A percentile compares a stretch with the other conserved stretches of the same genome.
Conservation (phyloP, 106 monocot species). For the Amphibolis antarctica region DNA sequence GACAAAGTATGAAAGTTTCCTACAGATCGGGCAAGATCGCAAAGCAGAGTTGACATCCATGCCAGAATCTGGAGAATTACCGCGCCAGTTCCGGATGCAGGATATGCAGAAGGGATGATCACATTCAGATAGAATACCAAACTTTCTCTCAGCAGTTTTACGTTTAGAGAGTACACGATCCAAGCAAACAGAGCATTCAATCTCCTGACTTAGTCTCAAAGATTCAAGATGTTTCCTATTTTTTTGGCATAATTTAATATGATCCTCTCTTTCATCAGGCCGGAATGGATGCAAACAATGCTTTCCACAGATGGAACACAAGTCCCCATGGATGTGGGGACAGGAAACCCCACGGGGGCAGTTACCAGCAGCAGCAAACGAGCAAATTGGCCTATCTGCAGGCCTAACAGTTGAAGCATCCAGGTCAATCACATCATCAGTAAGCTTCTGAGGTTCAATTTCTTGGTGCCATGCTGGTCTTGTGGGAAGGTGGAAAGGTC, state of each 20-base stretch:
- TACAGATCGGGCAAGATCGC: constrained; percentile 86
- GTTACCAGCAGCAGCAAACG: constrained; percentile 89
- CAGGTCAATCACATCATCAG: constrained; percentile 6
- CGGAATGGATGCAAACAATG: constrained; percentile 80
- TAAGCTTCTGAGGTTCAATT: constrained; percentile 1
- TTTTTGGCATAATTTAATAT: constrained; percentile 51
- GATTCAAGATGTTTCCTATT: constrained; percentile 73
- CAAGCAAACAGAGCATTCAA: constrained; percentile 93
- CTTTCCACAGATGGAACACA: constrained; percentile 73
- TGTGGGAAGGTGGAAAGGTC: constrained; percentile 11
- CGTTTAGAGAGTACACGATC: constrained; percentile 88
- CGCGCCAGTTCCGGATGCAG: constrained; percentile 93
- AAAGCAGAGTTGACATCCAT: constrained; percentile 82
- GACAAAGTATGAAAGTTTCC: constrained; percentile 89
- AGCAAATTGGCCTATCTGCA: constrained; percentile 73
- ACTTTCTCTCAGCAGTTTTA: constrained; percentile 73
- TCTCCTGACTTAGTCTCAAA: constrained; percentile 74
- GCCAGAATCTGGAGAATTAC: constrained; percentile 72
- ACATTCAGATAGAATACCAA: constrained; percentile 96
- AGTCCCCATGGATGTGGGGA: constrained; percentile 77
- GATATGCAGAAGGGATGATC: constrained; percentile 95
- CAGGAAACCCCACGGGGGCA: constrained; percentile 71
- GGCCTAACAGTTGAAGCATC: constrained; percentile 14
- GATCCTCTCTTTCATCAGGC: constrained; percentile 85
- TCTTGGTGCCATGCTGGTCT: constrained; percentile 34